Conservation (phyloP, 2,329 filamentous ascomycete species). For the Apiospora malaysiana region DNA sequence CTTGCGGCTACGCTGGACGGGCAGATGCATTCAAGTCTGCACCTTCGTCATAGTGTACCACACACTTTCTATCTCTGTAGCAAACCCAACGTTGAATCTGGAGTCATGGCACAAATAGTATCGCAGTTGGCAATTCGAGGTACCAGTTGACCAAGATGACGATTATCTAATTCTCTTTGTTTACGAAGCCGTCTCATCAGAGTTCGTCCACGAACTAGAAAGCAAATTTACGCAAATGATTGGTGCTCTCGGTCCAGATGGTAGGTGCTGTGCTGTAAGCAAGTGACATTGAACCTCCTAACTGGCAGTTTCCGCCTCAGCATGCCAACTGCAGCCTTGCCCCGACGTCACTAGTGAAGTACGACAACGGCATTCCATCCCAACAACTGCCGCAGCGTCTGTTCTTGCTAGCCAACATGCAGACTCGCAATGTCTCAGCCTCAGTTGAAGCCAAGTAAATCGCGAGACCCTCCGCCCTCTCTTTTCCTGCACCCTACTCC, state of each 20-base stretch:
- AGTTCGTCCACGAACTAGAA: background rate
- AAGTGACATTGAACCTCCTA: background rate
- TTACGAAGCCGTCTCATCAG: background rate
- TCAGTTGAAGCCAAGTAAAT: slow-evolving; percentile 35
- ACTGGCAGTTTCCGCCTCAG: slow-evolving; percentile 9
- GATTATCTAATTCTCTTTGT: background rate
- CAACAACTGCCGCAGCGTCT: background rate
- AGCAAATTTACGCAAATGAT: background rate
- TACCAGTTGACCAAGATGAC: background rate
- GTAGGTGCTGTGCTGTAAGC: slow-evolving; percentile 17
- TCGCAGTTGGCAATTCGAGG: background rate
- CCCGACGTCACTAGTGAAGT: slow-evolving; percentile 12
- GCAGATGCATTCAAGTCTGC: background rate
- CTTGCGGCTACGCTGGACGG: no score
- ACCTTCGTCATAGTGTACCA: background rate
- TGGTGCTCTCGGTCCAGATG: background rate
- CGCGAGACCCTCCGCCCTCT: slow-evolving; percentile 68
- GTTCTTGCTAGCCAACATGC: slow-evolving; percentile 33
- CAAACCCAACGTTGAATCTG: background rate
- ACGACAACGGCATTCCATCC: background rate
- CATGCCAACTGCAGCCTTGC: background rate
- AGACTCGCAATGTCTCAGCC: slow-evolving; percentile 37
- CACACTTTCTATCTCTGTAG: background rate
- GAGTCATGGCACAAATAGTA: background rate
- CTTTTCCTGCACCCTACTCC: slow-evolving; percentile 85